Evolutionary conservation across 2,329 filamentous ascomycete genomes (phyloP).

Genomic region (Tympanopsis confertula): DNA sequence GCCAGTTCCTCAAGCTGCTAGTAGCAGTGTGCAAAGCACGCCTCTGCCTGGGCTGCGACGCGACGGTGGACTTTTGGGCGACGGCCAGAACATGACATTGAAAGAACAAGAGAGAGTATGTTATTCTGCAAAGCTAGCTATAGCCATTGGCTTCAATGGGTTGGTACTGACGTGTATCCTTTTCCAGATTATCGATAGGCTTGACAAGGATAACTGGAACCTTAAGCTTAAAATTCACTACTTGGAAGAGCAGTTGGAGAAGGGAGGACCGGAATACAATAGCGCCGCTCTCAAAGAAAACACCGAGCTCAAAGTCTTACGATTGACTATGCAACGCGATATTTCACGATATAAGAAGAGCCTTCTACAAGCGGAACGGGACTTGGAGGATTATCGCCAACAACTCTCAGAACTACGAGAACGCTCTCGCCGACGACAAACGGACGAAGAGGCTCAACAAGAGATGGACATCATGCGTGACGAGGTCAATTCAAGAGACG

Average conservation of each 20-base stretch:
- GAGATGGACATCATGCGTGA: constrained; percentile 47
- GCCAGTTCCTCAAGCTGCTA: not conserved
- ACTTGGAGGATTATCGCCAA: constrained; percentile 71
- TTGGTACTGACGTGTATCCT: too few species aligned
- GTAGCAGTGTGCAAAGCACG: not conserved
- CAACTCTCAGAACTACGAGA: constrained; percentile 77
- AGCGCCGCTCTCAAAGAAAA: constrained; percentile 86
- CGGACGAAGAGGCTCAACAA: constrained; percentile 55
- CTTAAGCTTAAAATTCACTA: constrained; percentile 96
- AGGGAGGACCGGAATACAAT: constrained; percentile 80
- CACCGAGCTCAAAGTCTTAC: constrained; percentile 87
- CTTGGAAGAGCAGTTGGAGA: constrained; percentile 78
- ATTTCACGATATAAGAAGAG: constrained; percentile 78
- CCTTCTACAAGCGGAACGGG: constrained; percentile 69
- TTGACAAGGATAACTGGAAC: constrained; percentile 97
- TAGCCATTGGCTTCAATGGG: too few species aligned
- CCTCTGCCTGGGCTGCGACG: not conserved
- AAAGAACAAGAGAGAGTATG: not conserved
- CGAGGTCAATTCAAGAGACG: constrained; percentile 43
- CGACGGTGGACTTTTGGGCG: not conserved
- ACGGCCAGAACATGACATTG: not conserved
- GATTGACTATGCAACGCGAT: constrained; percentile 79
- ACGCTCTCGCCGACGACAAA: constrained; percentile 64
- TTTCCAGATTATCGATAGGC: constrained; percentile 74
- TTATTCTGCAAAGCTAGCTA: too few species aligned